Evolutionary conservation across 2,329 filamentous ascomycete genomes (phyloP).

Genomic region (Colletotrichum gloeosporioides): DNA sequence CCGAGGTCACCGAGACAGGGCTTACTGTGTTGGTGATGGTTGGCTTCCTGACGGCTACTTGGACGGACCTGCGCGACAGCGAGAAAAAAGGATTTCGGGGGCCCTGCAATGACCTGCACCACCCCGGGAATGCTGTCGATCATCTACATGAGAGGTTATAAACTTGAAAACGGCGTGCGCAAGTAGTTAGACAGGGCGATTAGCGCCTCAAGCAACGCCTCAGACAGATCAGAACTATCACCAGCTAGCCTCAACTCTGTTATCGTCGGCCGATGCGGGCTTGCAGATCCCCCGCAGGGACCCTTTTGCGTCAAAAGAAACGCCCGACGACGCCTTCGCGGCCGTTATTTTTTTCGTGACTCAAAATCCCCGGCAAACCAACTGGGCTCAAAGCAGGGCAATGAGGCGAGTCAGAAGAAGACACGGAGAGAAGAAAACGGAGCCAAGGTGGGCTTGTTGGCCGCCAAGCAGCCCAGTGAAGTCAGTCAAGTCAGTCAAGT

Average conservation of each 20-base stretch:
- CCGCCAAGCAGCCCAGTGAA: neutral
- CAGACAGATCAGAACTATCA: constrained; percentile 8
- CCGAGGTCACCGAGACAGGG: constrained; percentile 17
- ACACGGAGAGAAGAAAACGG: neutral
- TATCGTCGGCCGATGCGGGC: neutral
- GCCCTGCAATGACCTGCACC: neutral
- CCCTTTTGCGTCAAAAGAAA: neutral
- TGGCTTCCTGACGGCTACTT: neutral
- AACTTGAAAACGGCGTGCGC: neutral
- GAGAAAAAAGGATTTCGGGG: neutral
- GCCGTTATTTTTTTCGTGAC: neutral
- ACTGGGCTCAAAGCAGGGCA: neutral
- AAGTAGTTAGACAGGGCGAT: constrained; percentile 5
- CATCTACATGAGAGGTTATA: neutral
- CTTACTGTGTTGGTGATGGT: constrained; percentile 1
- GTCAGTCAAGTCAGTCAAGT: neutral
- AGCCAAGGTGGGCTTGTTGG: neutral
- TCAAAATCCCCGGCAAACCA: neutral
- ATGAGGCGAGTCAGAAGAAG: neutral
- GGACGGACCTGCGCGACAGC: neutral
- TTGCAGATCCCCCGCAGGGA: constrained; percentile 12
- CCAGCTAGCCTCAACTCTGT: constrained; percentile 14
- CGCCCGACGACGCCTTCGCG: neutral
- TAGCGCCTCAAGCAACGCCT: neutral
- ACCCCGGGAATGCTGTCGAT: neutral